phyloP scores from a whole-genome alignment of 2,329 filamentous ascomycete genomes.

The Plectosphaerella sp. region DNA sequence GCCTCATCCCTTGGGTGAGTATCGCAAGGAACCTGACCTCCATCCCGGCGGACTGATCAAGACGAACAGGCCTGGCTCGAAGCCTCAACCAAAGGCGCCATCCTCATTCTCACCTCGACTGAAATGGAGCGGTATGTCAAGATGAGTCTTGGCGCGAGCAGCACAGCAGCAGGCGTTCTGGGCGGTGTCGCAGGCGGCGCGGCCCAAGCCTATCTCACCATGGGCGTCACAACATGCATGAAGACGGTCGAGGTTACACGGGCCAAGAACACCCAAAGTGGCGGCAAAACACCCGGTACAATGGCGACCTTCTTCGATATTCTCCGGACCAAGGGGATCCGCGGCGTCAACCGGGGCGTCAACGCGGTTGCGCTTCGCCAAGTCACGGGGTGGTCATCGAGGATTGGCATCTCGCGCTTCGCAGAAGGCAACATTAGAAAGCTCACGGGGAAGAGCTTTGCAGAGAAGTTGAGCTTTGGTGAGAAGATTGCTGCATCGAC shows the following conservation, averaged over 20 bases:
- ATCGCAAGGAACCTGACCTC: fast-evolving
- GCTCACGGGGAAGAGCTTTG: neutral
- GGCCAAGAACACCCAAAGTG: neutral
- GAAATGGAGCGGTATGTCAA: conserved; percentile 2
- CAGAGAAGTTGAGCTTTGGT: neutral
- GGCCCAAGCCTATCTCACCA: conserved; percentile 10
- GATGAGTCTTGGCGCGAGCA: neutral
- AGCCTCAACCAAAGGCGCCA: conserved; percentile 5
- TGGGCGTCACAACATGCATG: conserved; percentile 12
- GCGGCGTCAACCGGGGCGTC: conserved; percentile 10
- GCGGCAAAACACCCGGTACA: conserved; percentile 3
- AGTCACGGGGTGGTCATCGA: conserved; percentile 11
- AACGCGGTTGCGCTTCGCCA: conserved; percentile 11
- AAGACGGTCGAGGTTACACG: conserved; percentile 11
- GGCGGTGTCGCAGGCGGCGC: conserved; percentile 10
- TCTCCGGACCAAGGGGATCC: conserved; percentile 8
- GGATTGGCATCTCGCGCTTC: conserved; percentile 11
- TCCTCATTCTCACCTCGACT: conserved; percentile 2
- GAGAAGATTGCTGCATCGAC: conserved; percentile 9
- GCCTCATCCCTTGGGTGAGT: conserved; percentile 12
- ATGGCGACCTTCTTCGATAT: conserved; percentile 10
- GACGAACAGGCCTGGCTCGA: conserved; percentile 8
- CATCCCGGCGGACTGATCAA: neutral
- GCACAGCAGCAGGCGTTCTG: conserved; percentile 4
- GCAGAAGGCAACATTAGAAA: conserved; percentile 7